Evolutionary conservation across 768 basidiomycete genomes (phyloP).

Genomic region (Cystobasidiopsis lactophilus): DNA sequence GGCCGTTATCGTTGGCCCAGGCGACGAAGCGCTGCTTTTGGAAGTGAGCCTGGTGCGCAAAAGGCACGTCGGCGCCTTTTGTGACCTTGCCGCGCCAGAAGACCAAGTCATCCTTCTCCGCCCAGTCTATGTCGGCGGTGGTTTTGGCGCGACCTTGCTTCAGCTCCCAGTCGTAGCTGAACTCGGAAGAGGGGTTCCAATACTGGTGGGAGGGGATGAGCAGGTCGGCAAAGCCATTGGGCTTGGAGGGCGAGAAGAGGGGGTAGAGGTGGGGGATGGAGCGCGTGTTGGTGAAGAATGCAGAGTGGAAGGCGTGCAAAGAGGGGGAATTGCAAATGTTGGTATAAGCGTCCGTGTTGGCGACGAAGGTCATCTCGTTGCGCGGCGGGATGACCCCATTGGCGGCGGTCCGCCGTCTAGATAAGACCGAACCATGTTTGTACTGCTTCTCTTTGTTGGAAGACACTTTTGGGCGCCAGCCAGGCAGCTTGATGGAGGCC

Average conservation of each 20-base stretch:
- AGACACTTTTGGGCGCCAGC: constrained; percentile 20
- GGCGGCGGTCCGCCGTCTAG: constrained; percentile 1
- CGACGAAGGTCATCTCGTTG: constrained; percentile 43
- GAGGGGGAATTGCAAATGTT: constrained; percentile 67
- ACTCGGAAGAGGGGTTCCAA: constrained; percentile 28
- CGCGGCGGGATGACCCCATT: constrained; percentile 15
- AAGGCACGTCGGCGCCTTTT: constrained; percentile 32
- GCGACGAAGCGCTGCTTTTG: constrained; percentile 22
- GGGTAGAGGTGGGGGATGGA: constrained; percentile 74
- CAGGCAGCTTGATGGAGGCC: neutral
- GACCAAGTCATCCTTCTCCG: constrained; percentile 55
- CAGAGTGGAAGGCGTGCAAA: constrained; percentile 69
- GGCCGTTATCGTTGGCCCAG: constrained; percentile 15
- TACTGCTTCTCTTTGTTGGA: constrained; percentile 10
- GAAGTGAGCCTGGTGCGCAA: constrained; percentile 17
- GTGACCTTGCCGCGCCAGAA: constrained; percentile 96
- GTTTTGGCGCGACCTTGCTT: constrained; percentile 23
- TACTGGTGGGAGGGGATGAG: constrained; percentile 94
- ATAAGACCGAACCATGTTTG: neutral
- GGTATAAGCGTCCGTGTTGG: constrained; percentile 38
- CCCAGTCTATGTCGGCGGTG: constrained; percentile 67
- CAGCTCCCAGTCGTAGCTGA: constrained; percentile 19
- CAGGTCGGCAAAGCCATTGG: constrained; percentile 67
- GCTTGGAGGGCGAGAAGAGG: constrained; percentile 77
- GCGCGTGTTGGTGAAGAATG: constrained; percentile 94